Percentiles rank a stretch among this genome's conserved stretches.
Conservation (phyloP, 768 basidiomycete species). For the Nidularia sp. region DNA sequence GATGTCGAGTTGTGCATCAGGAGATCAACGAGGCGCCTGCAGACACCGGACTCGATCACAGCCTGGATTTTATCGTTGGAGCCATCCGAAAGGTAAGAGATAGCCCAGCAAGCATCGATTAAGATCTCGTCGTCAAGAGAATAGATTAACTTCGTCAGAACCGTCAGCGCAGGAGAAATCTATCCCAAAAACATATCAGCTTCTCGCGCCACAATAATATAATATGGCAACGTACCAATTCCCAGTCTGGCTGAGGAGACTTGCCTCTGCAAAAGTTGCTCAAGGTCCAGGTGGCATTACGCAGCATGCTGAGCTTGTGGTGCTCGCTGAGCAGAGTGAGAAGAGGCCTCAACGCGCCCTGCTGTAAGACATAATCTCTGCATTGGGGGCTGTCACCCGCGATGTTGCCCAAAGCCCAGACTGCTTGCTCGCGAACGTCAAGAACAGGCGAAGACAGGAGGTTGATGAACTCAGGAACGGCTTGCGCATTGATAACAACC, state of each 20-base stretch:
- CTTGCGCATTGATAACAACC: conserved; percentile 91
- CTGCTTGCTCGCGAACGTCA: conserved; percentile 98
- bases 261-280: conserved; percentile 99
- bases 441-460: conserved; percentile 90
- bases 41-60: conserved; percentile 97
- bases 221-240: conserved; percentile 81
- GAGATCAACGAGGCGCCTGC: conserved; percentile 94
- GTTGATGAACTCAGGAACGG: conserved; percentile 97
- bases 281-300: conserved; percentile 98
- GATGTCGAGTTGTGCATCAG: conserved; percentile 94
- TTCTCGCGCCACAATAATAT: too few relatives aligned
- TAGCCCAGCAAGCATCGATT: conserved; percentile 99
- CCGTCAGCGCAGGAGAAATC: conserved; percentile 97
- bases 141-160: conserved; percentile 96
- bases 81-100: conserved; percentile 98
- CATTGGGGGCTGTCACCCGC: conserved; percentile 98
- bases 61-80: conserved; percentile 99
- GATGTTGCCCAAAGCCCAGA: conserved; percentile 99
- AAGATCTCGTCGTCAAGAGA: conserved; percentile 98
- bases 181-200: conserved; percentile 37
- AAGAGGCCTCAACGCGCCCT: conserved; percentile 91
- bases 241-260: conserved; percentile 97
- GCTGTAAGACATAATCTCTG: conserved; percentile 92
- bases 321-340: conserved; percentile 88
- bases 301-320: conserved; percentile 97